phyloP scores from a whole-genome alignment of 257 asterid species.

The Apocynum venetum region DNA sequence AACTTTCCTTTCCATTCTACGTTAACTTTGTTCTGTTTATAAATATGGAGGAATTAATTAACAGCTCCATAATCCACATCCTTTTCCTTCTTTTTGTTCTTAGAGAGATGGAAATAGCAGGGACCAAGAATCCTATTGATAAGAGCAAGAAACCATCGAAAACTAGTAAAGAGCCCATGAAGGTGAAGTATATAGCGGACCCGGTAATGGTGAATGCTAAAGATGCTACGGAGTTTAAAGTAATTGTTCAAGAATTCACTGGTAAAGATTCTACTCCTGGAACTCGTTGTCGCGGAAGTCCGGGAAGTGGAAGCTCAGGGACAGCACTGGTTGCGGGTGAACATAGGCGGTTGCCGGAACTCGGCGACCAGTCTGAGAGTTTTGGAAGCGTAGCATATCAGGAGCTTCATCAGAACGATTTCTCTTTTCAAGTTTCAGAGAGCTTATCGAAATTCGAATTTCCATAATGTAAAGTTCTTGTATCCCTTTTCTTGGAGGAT shows the following conservation, averaged over 20 bases:
- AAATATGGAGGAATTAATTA: slow-evolving; percentile 4
- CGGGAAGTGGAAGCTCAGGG: not conserved
- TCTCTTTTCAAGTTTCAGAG: not conserved
- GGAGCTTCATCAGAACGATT: not conserved
- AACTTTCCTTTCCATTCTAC: not conserved
- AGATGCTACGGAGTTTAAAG: slow-evolving; percentile 31
- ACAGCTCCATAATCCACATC: not conserved
- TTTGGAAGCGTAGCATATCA: not conserved
- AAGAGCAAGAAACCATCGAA: slow-evolving; percentile 6
- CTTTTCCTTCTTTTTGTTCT: not conserved
- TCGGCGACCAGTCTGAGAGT: not conserved
- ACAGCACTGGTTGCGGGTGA: not conserved
- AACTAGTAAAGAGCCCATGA: slow-evolving; percentile 20
- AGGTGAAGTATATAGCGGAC: slow-evolving; percentile 36
- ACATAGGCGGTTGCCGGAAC: not conserved
- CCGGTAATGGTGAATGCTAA: slow-evolving; percentile 31
- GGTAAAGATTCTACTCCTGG: slow-evolving; percentile 20
- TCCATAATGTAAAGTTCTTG: not conserved
- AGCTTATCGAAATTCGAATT: not conserved
- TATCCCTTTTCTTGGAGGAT: no score
- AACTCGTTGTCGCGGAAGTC: not conserved
- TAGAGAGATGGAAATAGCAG: slow-evolving; percentile 9
- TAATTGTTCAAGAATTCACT: slow-evolving; percentile 38
- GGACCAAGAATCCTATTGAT: not conserved
- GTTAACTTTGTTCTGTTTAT: not conserved